A percentile compares a stretch with the other conserved stretches of the same genome.
Conservation (phyloP, 1,284 basidiomycete genomes). For the Boletellus deceptivus region DNA sequence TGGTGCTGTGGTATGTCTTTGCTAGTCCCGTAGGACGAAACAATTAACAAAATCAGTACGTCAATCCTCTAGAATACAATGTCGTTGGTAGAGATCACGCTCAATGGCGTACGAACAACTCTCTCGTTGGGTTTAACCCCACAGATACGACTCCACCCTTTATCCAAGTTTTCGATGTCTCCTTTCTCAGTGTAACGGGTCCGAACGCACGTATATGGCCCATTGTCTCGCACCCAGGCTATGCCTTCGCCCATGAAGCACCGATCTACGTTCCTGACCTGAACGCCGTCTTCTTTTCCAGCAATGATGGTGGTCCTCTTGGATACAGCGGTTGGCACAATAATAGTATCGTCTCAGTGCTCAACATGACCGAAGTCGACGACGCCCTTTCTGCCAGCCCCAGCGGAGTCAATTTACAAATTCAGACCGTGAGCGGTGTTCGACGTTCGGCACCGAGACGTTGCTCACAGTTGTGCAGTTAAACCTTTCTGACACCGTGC, state of each 20-base stretch:
- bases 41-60: constrained; percentile 48
- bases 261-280: constrained; percentile 60
- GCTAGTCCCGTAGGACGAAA: not conserved
- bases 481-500: constrained; percentile 45
- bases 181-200: constrained; percentile 62
- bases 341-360: constrained; percentile 46
- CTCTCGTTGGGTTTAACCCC: constrained; percentile 44
- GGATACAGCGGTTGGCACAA: constrained; percentile 47
- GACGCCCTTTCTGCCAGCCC: constrained; percentile 34
- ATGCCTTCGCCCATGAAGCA: constrained; percentile 74
- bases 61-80: constrained; percentile 42
- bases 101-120: constrained; percentile 34
- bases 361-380: constrained; percentile 47
- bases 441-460: not conserved
- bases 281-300: constrained; percentile 56
- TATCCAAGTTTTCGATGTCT: constrained; percentile 67
- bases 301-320: constrained; percentile 41
- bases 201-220: constrained; percentile 52
- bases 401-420: constrained; percentile 51
- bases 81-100: constrained; percentile 41
- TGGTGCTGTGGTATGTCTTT: constrained; percentile 1
- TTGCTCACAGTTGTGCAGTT: constrained; percentile 19
- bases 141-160: constrained; percentile 50
- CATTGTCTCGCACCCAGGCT: constrained; percentile 57
- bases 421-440: constrained; percentile 33